Conservation (phyloP, 139 green algal species). For the Protoeuglena noctilucae region DNA sequence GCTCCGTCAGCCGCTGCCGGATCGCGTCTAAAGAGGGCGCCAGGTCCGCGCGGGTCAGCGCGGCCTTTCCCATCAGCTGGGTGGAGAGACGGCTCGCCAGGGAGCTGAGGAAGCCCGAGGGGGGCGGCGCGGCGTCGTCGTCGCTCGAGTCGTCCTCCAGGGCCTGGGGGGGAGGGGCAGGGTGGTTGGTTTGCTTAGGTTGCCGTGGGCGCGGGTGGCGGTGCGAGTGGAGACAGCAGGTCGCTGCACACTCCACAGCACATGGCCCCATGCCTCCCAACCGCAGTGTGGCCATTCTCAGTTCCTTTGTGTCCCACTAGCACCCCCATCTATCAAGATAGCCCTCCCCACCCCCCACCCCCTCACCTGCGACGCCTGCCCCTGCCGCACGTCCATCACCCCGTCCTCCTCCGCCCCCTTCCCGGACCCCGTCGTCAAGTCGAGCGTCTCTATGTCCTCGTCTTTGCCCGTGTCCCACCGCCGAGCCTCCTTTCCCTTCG, state of each 20-base stretch:
- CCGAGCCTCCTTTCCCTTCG: neutral
- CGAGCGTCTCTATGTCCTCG: constrained; percentile 29
- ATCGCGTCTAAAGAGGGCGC: constrained; percentile 62
- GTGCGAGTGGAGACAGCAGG: constrained; percentile 10
- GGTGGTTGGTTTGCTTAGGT: too few relatives aligned
- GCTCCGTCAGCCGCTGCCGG: constrained; percentile 86
- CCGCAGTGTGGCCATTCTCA: constrained; percentile 14
- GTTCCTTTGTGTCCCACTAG: constrained; percentile 9
- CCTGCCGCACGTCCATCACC: constrained; percentile 9
- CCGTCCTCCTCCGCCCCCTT: constrained; percentile 20
- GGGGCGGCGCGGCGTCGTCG: constrained; percentile 13
- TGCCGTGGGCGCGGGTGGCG: constrained; percentile 26
- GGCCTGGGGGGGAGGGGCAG: constrained; percentile 15
- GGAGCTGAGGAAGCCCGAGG: constrained; percentile 43
- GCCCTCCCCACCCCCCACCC: neutral
- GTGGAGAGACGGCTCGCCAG: constrained; percentile 52
- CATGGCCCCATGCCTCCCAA: neutral
- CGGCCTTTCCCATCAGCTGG: constrained; percentile 53
- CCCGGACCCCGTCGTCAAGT: constrained; percentile 45
- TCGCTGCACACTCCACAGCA: neutral
- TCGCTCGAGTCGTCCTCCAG: constrained; percentile 11
- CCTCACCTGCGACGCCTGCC: constrained; percentile 17
- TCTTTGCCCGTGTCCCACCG: constrained; percentile 1
- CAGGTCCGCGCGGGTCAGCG: constrained; percentile 65
- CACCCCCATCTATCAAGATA: too few relatives aligned